Percentiles rank a stretch among this genome's conserved stretches.
These are phyloP conservation scores for Colletotrichum theobromicola DNA, from an alignment of 2,329 filamentous ascomycete species.

Conservation along the genomic window DNA sequence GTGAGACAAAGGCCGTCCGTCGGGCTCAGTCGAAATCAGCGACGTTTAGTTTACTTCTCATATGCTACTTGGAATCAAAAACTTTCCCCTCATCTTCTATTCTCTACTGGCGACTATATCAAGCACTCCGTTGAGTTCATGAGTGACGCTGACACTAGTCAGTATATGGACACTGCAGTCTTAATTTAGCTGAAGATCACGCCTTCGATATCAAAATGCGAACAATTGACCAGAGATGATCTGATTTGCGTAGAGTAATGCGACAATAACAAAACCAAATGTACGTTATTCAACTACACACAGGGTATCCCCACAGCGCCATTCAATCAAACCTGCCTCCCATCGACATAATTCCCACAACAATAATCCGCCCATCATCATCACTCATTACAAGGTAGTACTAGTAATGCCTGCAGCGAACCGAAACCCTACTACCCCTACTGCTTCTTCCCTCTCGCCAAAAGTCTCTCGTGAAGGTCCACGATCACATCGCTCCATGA, in stretches of 20 bases:
- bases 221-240: neutral
- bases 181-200: neutral
- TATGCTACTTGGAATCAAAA: rapidly evolving
- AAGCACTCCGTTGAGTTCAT: neutral
- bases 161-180: no score
- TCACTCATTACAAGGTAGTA: conserved; percentile 29
- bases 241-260: neutral
- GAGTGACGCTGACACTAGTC: neutral
- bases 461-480: conserved; percentile 59
- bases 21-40: neutral
- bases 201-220: neutral
- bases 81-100: neutral
- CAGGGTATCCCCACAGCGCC: conserved; percentile 19
- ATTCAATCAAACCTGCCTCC: conserved; percentile 16
- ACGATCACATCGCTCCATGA: conserved; percentile 61
- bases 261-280: neutral
- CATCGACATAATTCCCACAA: conserved; percentile 9
- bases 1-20: neutral
- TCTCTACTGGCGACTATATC: neutral
- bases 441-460: conserved; percentile 60
- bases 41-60: neutral
- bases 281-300: neutral
- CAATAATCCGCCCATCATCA: conserved; percentile 20
- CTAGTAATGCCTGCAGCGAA: neutral
- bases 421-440: neutral